Conservation (phyloP, 202 grass and related monocot species). For the Brachypodium distachyon region DNA sequence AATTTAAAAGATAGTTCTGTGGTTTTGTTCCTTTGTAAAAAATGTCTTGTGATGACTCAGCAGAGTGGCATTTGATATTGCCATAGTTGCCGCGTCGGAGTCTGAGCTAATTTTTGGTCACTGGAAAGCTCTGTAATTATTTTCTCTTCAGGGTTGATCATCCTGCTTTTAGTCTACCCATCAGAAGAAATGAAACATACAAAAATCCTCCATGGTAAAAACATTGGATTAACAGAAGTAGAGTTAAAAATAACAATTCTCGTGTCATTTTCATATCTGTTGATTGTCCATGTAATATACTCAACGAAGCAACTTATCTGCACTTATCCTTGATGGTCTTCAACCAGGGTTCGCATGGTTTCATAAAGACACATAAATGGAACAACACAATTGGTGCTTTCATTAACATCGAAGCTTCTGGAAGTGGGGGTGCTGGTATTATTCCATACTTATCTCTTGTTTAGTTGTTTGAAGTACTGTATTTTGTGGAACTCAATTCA, state of each 20-base stretch:
- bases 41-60: neutral
- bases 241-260: neutral
- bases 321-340: neutral
- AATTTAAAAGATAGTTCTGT: constrained; percentile 6
- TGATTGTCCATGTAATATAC: neutral
- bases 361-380: constrained; percentile 92
- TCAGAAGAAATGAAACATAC: neutral
- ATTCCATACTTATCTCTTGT: constrained; percentile 19
- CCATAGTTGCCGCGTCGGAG: neutral
- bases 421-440: constrained; percentile 84
- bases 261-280: neutral
- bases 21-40: neutral
- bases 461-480: constrained; percentile 8
- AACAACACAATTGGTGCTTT: constrained; percentile 78
- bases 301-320: neutral
- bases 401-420: constrained; percentile 98
- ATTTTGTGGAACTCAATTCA: constrained; percentile 2
- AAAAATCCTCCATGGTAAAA: neutral
- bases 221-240: neutral
- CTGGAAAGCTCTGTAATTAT: neutral
- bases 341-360: constrained; percentile 92
- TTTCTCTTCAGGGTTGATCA: neutral
- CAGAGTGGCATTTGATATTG: neutral
- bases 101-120: neutral
- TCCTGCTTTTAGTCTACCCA: neutral